These are phyloP conservation scores for Dimocarpus longan DNA, from an alignment of 345 rosid genomes.

Conservation along the genomic window DNA sequence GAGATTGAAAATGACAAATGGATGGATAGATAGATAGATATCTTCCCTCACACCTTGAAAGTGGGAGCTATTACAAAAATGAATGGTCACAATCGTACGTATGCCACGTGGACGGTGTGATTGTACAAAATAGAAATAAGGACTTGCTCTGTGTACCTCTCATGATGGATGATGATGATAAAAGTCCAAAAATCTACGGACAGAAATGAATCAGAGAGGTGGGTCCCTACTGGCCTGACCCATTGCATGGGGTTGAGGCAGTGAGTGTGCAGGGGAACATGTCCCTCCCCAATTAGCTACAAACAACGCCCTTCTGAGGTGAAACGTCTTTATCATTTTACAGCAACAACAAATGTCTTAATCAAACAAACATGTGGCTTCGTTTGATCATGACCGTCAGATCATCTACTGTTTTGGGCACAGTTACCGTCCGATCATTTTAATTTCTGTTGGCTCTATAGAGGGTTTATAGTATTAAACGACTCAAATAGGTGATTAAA, in stretches of 20 bases:
- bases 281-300: constrained; percentile 17
- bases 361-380: background rate
- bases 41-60: constrained; percentile 4
- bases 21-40: background rate
- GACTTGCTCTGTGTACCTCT: background rate
- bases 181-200: constrained; percentile 28
- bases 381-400: background rate
- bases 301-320: background rate
- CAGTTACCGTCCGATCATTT: too few relatives aligned
- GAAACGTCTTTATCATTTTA: constrained; percentile 1
- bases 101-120: constrained; percentile 36
- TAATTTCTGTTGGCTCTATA: too few relatives aligned
- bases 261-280: constrained; percentile 1
- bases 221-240: constrained; percentile 6
- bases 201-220: background rate
- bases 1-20: constrained; percentile 27
- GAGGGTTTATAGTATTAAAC: too few relatives aligned
- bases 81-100: constrained; percentile 25
- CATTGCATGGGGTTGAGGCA: background rate
- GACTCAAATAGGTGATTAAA: too few relatives aligned
- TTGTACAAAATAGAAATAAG: background rate
- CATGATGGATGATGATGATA: background rate
- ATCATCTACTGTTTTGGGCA: too few relatives aligned
- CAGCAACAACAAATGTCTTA: background rate
- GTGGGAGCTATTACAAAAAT: constrained; percentile 18